These are phyloP conservation scores for Globisporangium emineosum DNA, from an alignment of 352 stramenopile genomes.

Conservation along the genomic window DNA sequence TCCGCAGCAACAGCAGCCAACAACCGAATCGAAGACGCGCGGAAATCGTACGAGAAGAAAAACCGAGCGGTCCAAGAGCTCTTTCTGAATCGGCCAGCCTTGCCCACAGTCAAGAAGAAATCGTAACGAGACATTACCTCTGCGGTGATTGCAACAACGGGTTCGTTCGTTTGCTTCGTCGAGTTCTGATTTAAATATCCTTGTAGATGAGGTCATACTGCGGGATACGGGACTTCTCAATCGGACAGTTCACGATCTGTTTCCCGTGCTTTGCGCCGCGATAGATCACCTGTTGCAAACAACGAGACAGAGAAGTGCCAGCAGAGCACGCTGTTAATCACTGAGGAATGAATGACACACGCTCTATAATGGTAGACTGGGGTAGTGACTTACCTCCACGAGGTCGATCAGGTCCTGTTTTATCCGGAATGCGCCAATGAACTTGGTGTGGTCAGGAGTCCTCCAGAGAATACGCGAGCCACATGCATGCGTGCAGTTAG, in stretches of 20 bases:
- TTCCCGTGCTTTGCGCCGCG: conserved; percentile 76
- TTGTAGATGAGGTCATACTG: conserved; percentile 84
- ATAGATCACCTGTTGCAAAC: conserved; percentile 84
- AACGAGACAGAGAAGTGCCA: conserved; percentile 31
- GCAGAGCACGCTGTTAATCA: neutral
- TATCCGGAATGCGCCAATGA: conserved; percentile 76
- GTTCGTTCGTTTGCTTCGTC: neutral
- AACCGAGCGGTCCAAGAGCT: conserved; percentile 60
- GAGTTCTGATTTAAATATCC: conserved; percentile 46
- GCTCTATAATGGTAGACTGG: neutral
- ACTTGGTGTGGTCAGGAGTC: conserved; percentile 85
- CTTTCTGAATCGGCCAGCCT: conserved; percentile 39
- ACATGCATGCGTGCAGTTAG: neutral
- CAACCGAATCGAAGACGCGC: conserved; percentile 28
- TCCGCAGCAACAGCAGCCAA: conserved; percentile 9
- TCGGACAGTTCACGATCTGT: conserved; percentile 75
- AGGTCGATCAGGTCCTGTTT: conserved; percentile 86
- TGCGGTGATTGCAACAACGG: too few species aligned
- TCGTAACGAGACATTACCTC: neutral
- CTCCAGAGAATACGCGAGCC: conserved; percentile 24
- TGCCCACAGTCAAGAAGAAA: conserved; percentile 20
- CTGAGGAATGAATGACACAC: neutral
- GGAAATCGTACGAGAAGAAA: conserved; percentile 45
- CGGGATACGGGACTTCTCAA: conserved; percentile 72
- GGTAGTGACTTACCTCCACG: conserved; percentile 49